Base-by-base conservation (phyloP, 2,329 filamentous ascomycete genomes). In the Alternaria arborescens region DNA sequence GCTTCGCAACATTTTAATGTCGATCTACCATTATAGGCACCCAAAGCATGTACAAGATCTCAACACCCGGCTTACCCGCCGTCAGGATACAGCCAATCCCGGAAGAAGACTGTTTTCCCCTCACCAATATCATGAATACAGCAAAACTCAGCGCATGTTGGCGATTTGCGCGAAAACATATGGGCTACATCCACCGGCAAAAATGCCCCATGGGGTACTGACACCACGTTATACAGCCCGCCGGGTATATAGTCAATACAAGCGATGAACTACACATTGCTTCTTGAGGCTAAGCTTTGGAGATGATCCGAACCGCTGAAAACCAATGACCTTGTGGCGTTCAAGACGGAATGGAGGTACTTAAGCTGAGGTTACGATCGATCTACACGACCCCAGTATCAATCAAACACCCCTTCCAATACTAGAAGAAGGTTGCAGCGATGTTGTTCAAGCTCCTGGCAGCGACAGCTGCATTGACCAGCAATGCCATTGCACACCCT, bases 211-310 rank as follows among this genome's bases (percentile, higher is more conserved):
- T 56, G 46, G 52, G 44, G 32, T 40, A 51, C 44, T 24, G 24
- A 51, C 24, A 26, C 22, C 10, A 16, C 44, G 12, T 14, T 42
- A 10, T 11, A 55, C 22, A 40, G 18, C 14, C 57, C 46, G 32
- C 52, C 57, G 52, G 57, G 40, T 60, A 60, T 60, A 60, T 55
- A 12, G 32, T 20, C 11, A 16, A 14, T 34, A 50, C 46, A 26
- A 36, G 22, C 10, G 24, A 34, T 38, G 26, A 34, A 30, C 20
- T 42, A 32, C 18, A 26, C 28, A 48, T 34, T 43, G 46, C 46
- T 57, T 51, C 18, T 34, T 24, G 18, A 22, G 36, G 20, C 28
- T 43, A 57, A 57, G 46, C 46, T 51, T 58, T 43, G 14, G 11
- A 14, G 22, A 34, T 30, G 32, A 11, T 43, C 16, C 40, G 38